These are phyloP conservation scores for Zea luxurians DNA, from an alignment of 176 grass and related monocot genomes.

Conservation along the genomic window DNA sequence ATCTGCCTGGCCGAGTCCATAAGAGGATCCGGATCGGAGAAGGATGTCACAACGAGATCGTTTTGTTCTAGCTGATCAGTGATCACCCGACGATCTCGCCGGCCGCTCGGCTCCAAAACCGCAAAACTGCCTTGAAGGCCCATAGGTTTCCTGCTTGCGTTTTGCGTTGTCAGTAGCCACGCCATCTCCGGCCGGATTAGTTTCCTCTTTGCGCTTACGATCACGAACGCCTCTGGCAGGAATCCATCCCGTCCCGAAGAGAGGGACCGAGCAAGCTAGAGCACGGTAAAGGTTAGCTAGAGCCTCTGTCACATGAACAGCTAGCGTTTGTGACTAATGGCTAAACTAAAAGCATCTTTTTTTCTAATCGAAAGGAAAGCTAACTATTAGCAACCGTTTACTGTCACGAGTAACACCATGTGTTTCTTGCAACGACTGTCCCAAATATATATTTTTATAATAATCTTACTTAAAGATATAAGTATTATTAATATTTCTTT, in stretches of 20 bases:
- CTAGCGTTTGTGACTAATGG: neutral
- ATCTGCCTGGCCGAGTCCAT: too few species aligned
- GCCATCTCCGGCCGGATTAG: neutral
- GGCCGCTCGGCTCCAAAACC: neutral
- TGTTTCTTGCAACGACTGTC: too few species aligned
- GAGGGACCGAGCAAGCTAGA: slow-evolving; percentile 4
- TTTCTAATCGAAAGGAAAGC: neutral
- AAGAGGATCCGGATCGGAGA: too few species aligned
- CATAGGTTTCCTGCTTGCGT: neutral
- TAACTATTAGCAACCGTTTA: neutral
- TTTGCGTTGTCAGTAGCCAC: neutral
- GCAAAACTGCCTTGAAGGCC: neutral
- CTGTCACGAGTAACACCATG: neutral
- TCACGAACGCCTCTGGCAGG: neutral
- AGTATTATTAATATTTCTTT: too few species aligned
- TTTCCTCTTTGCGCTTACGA: neutral
- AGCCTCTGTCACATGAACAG: neutral
- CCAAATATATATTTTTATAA: too few species aligned
- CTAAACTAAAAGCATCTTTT: neutral
- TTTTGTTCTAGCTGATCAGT: neutral
- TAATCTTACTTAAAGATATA: too few species aligned
- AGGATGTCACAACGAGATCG: neutral
- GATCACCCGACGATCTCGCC: neutral
- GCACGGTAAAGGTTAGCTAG: too few species aligned
- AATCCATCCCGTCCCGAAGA: too few species aligned